Evolutionary conservation across 306 rosid genomes (phyloP).

Genomic region (Corylus avellana): DNA sequence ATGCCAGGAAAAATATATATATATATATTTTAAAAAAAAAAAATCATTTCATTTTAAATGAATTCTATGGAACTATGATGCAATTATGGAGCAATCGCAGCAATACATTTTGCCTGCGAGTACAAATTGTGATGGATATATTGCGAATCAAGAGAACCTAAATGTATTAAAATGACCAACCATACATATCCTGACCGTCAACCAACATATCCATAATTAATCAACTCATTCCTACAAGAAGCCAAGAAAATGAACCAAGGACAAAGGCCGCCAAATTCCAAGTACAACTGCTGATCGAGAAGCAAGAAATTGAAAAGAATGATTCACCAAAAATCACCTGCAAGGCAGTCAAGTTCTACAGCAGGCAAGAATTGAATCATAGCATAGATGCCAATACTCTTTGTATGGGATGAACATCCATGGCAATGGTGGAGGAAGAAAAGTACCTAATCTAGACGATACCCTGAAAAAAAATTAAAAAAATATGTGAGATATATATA

Average conservation of each 20-base stretch:
- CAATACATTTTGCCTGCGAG: not conserved
- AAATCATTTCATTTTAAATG: too few species aligned
- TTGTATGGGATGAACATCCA: slow-evolving; percentile 79
- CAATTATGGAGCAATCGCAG: not conserved
- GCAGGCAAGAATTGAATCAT: slow-evolving; percentile 61
- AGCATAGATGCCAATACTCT: slow-evolving; percentile 76
- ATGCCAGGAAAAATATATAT: too few species aligned
- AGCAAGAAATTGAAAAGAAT: not conserved
- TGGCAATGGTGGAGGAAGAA: slow-evolving; percentile 71
- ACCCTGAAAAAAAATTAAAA: slow-evolving; percentile 43
- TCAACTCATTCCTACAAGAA: not conserved
- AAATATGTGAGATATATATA: not conserved
- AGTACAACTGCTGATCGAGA: not conserved
- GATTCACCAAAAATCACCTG: not conserved
- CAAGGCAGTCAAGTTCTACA: slow-evolving; percentile 29
- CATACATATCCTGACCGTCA: not conserved
- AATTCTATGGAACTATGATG: not conserved
- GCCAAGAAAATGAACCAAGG: not conserved
- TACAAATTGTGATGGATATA: not conserved
- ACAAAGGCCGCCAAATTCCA: not conserved
- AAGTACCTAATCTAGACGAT: slow-evolving; percentile 46
- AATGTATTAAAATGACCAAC: not conserved
- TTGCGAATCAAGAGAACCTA: not conserved
- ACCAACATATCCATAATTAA: not conserved
- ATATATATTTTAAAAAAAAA: too few species aligned